Conservation (phyloP, 345 rosid genomes). For the Mallotus nudiflorus region DNA sequence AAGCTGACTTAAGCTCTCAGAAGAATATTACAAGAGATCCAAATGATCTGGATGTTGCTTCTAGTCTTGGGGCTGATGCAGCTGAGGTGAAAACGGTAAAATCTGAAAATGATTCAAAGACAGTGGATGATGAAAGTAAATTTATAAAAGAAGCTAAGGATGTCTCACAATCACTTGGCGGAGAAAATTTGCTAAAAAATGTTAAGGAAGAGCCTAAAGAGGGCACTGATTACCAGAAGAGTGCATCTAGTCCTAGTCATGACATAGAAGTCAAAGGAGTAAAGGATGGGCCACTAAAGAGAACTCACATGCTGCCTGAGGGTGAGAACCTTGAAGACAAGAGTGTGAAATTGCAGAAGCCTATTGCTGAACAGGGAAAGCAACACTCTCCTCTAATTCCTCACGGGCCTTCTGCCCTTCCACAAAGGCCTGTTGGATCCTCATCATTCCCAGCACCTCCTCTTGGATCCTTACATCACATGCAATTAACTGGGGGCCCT, state of each 20-base stretch:
- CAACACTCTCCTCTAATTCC: conserved; percentile 24
- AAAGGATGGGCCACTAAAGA: conserved; percentile 26
- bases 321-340: conserved; percentile 27
- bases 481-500: conserved; percentile 33
- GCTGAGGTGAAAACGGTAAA: conserved; percentile 32
- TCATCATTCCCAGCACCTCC: conserved; percentile 39
- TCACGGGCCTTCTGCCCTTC: conserved; percentile 33
- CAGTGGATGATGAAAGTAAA: conserved; percentile 23
- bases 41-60: conserved; percentile 19
- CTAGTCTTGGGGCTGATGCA: conserved; percentile 23
- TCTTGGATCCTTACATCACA: conserved; percentile 37
- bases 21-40: conserved; percentile 31
- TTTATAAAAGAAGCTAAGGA: conserved; percentile 33
- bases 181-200: conserved; percentile 25
- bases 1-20: conserved; percentile 29
- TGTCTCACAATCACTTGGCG: conserved; percentile 19
- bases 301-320: conserved; percentile 29
- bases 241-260: conserved; percentile 26
- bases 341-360: too few species aligned
- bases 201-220: conserved; percentile 38
- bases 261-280: conserved; percentile 29
- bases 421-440: conserved; percentile 44
- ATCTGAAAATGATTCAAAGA: conserved; percentile 41
- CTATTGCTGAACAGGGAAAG: conserved; percentile 27
- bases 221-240: conserved; percentile 31